Percentiles rank a stretch among this genome's conserved stretches.
These are phyloP conservation scores for Penicillium atrosanguineum DNA, from an alignment of 495 filamentous ascomycete species.

Conservation along the genomic window DNA sequence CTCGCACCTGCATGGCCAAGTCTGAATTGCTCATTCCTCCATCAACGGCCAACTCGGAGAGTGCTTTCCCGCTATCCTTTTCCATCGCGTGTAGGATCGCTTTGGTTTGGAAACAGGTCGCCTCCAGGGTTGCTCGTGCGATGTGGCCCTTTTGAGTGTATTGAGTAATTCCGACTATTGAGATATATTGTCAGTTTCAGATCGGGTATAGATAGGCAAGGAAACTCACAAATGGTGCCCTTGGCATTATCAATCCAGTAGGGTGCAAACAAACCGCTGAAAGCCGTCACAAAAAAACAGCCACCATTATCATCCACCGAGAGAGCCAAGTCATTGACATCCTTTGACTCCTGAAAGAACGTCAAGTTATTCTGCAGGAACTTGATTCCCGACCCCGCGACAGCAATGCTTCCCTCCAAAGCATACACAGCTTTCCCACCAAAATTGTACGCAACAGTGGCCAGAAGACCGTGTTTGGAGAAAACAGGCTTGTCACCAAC, in stretches of 20 bases:
- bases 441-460: constrained; percentile 79
- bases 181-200: constrained; percentile 1
- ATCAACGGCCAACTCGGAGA: constrained; percentile 81
- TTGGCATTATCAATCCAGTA: constrained; percentile 98
- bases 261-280: constrained; percentile 91
- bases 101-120: constrained; percentile 92
- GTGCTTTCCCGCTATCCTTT: constrained; percentile 78
- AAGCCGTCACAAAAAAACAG: constrained; percentile 92
- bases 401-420: constrained; percentile 88
- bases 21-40: constrained; percentile 94
- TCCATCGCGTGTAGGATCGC: constrained; percentile 96
- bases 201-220: background rate
- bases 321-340: constrained; percentile 77
- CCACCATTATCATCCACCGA: constrained; percentile 85
- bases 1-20: constrained; percentile 76
- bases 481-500: constrained; percentile 87
- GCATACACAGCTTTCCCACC: constrained; percentile 80
- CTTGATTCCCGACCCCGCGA: constrained; percentile 86
- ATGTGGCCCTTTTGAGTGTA: constrained; percentile 90
- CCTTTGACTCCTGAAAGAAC: constrained; percentile 68
- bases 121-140: constrained; percentile 89
- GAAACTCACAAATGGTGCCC: constrained; percentile 74
- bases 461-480: constrained; percentile 84
- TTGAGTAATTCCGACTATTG: constrained; percentile 80
- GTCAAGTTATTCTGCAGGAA: constrained; percentile 86